phyloP scores from a whole-genome alignment of 73 alveolate genomes.

The Blepharisma japonicum region DNA sequence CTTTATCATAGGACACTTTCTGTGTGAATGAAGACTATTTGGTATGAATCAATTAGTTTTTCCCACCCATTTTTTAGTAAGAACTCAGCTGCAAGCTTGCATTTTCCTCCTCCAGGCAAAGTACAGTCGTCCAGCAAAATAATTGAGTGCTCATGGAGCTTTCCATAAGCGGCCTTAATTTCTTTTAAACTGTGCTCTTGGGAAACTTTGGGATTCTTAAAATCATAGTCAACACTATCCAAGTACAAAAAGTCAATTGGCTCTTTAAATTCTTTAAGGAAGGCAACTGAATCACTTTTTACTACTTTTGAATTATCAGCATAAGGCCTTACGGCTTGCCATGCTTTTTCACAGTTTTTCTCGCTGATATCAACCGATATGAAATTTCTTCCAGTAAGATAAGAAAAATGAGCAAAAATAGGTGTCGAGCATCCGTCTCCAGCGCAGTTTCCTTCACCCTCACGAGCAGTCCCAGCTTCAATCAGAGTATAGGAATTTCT shows the following conservation, averaged over 20 bases:
- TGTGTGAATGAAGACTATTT: neutral
- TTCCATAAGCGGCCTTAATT: neutral
- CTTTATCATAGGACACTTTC: no score
- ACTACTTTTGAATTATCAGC: neutral
- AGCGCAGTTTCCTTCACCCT: neutral
- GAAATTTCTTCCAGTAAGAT: neutral
- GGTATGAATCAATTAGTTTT: neutral
- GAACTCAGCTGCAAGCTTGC: neutral
- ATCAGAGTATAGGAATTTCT: neutral
- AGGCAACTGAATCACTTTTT: neutral
- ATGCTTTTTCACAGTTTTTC: neutral
- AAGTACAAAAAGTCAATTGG: neutral
- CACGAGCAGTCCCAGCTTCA: slow-evolving; percentile 3
- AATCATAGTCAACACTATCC: neutral
- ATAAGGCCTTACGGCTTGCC: neutral
- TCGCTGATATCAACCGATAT: neutral
- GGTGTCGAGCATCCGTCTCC: slow-evolving; percentile 9
- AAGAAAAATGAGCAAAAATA: neutral
- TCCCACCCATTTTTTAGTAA: neutral
- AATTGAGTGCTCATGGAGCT: neutral
- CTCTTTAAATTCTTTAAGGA: neutral
- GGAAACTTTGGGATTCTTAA: neutral
- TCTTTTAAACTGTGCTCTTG: neutral
- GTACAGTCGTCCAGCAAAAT: neutral
- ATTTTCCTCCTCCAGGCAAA: neutral